Percentiles rank a stretch among this genome's conserved stretches.
Evolutionary conservation across 768 basidiomycete genomes (phyloP).

Genomic region (Tylopilus cervinicoccineus): DNA sequence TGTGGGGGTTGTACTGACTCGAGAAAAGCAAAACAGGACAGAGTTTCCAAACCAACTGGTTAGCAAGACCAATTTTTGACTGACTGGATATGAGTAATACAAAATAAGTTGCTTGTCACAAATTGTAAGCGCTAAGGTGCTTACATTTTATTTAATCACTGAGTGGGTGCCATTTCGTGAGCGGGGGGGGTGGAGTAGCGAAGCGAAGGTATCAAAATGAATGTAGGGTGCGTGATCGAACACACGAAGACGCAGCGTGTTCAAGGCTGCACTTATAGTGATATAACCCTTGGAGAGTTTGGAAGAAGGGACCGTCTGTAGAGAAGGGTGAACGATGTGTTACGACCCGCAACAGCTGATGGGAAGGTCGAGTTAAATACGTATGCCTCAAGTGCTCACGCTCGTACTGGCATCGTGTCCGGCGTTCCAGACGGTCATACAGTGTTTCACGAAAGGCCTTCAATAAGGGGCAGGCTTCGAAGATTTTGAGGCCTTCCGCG

Average conservation of each 20-base stretch:
- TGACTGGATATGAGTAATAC: not conserved
- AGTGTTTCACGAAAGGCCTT: conserved; percentile 21
- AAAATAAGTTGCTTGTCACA: not conserved
- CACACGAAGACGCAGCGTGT: not conserved
- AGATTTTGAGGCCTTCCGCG: conserved; percentile 20
- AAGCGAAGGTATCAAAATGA: not conserved
- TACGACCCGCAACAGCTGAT: no score
- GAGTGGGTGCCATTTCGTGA: not conserved
- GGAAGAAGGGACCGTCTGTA: not conserved
- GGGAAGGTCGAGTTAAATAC: not conserved
- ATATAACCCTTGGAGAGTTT: not conserved
- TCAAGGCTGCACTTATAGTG: not conserved
- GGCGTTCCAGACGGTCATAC: not conserved
- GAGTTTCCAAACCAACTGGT: no score
- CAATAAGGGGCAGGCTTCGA: conserved; percentile 25
- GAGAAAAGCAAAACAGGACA: no score
- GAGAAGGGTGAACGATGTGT: no score
- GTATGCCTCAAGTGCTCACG: not conserved
- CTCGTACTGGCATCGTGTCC: not conserved
- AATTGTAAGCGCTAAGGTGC: not conserved
- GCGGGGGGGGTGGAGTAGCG: not conserved
- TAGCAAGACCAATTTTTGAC: not conserved
- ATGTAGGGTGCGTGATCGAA: not conserved
- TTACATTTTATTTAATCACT: no score
- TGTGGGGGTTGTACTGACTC: no score